Base-by-base conservation (phyloP, 768 basidiomycete genomes). In the Serendipita sp. region DNA sequence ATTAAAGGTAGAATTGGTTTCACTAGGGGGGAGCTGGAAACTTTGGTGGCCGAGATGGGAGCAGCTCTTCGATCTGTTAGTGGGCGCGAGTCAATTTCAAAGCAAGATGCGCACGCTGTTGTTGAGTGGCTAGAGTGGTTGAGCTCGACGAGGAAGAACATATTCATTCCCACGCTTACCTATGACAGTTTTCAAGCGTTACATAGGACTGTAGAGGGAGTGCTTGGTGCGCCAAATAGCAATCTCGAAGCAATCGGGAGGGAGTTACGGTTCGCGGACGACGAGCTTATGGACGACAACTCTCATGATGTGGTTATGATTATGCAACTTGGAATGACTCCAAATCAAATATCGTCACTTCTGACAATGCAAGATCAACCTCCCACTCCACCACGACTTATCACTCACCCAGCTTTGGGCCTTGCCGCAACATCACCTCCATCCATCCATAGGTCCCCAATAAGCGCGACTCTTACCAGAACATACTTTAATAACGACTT, bases 401-500 rank as follows among this genome's bases (percentile, higher is more conserved):
- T 79, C 16, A 86, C 86, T 10, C 85, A 85, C 0, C 78, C 77
- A 60, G 76, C 85, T 51, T 73, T 89, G 34, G 84, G 81, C 16
- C 77, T 86, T 38, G 80, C 85, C 3, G 77, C 81, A 3, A 79
- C 87, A 28, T 88, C 86, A 2, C 88, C 86, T 3, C 85, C 86
- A 2, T 81, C 83, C 3, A 69, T 89, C 28, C 75, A 89, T 58
- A 79, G 88, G 44, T 86, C 85, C 0, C 85, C 87, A 0, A 84
- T 83, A 0, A 82, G 84, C 28, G 86, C 86, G 0, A 87, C 86
- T 16, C 78, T 92, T 32, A 91, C 90, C 10, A 92, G 91, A 75
- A 90, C 81, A 66, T 92, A 92, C 68, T 73, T 72, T 23, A 86
- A 81, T 71, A 90, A 92, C 69, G 89, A 91, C 72, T 92, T 92